A percentile compares a stretch with the other conserved stretches of the same genome.
phyloP scores from a whole-genome alignment of 202 grass and related monocot genomes.

The Cymbopogon flexuosus region DNA sequence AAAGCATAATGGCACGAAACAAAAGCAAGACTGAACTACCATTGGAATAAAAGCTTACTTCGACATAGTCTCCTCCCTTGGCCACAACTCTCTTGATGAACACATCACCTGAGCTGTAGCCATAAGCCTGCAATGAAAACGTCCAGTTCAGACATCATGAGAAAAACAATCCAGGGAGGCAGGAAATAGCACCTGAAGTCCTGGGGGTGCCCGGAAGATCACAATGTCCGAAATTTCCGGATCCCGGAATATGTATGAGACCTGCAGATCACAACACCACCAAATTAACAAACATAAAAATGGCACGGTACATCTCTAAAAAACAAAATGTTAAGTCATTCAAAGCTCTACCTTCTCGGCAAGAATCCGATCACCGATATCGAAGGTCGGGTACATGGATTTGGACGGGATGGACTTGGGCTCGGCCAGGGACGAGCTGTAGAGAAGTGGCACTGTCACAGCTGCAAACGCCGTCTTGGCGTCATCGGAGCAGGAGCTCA shows the following conservation, averaged over 20 bases:
- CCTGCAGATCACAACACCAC: constrained; percentile 40
- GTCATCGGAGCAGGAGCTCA: constrained; percentile 84
- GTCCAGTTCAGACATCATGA: constrained; percentile 19
- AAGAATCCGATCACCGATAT: constrained; percentile 89
- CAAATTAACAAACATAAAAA: neutral
- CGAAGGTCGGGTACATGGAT: constrained; percentile 98
- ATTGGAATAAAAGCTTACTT: constrained; percentile 64
- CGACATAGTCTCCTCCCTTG: constrained; percentile 77
- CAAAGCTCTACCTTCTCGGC: constrained; percentile 75
- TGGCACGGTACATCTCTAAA: neutral
- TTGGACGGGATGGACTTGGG: constrained; percentile 87
- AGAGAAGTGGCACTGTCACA: constrained; percentile 79
- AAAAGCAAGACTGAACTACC: constrained; percentile 27
- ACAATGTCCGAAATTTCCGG: constrained; percentile 92
- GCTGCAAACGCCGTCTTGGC: constrained; percentile 86
- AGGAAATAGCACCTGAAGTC: constrained; percentile 53
- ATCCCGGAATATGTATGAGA: constrained; percentile 87
- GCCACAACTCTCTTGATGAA: constrained; percentile 97
- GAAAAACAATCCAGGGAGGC: neutral
- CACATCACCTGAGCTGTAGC: constrained; percentile 69
- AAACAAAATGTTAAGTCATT: neutral
- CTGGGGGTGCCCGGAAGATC: constrained; percentile 72
- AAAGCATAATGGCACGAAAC: constrained; percentile 5
- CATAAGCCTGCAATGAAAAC: constrained; percentile 44
- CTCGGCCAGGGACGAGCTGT: constrained; percentile 69